A percentile compares a stretch with the other conserved stretches of the same genome.
Conservation (phyloP, 2,329 filamentous ascomycete species). For the Ceratocystis diversiconidia region DNA sequence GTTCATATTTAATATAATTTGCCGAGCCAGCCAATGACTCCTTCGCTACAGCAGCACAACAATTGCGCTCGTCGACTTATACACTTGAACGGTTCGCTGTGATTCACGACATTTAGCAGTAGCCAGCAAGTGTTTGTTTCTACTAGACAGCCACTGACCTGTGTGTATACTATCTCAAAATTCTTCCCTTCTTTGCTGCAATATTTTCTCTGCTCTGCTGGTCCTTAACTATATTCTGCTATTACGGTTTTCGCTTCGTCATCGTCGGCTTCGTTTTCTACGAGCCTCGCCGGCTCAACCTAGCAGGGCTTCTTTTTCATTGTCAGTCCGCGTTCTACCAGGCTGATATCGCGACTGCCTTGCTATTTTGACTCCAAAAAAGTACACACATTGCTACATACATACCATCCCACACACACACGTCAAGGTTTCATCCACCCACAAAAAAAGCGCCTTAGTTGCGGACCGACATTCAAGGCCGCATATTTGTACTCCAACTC, state of each 20-base stretch:
- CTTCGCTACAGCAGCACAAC: background rate
- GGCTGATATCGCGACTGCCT: conserved; percentile 4
- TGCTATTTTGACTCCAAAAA: background rate
- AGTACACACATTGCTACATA: background rate
- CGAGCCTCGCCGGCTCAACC: background rate
- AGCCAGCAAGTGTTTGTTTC: background rate
- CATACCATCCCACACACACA: background rate
- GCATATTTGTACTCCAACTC: conserved; percentile 1
- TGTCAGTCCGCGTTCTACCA: conserved; percentile 1
- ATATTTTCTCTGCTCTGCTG: background rate
- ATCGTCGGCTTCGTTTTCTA: background rate
- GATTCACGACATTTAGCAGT: background rate
- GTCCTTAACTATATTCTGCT: background rate
- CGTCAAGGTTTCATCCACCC: background rate
- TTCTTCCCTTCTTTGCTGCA: background rate
- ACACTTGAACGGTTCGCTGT: background rate
- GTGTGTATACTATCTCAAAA: too few relatives aligned
- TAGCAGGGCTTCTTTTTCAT: background rate
- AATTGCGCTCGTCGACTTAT: background rate
- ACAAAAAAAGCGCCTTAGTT: background rate
- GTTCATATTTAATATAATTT: background rate
- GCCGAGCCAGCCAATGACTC: background rate
- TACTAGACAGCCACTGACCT: too few relatives aligned
- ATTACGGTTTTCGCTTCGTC: background rate
- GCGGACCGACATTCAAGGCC: background rate